Conservation (phyloP, 2,329 filamentous ascomycete genomes). For the Apiospora phragmitis region DNA sequence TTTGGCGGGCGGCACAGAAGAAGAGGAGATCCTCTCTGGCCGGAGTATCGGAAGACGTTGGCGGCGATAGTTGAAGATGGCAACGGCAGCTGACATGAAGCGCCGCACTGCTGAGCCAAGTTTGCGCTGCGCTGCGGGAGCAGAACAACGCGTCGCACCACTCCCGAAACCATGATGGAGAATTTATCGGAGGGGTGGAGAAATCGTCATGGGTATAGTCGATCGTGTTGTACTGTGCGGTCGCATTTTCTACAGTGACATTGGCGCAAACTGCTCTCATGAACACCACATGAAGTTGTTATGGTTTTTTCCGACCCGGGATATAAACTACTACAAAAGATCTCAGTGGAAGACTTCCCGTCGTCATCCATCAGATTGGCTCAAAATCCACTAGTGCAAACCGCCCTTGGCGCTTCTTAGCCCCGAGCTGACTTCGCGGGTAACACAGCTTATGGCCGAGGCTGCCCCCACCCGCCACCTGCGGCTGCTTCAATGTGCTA, state of each 20-base stretch:
- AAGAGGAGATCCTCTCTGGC: not conserved
- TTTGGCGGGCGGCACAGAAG: not conserved
- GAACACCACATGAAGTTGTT: not conserved
- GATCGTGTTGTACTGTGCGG: conserved; percentile 16
- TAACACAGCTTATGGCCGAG: not conserved
- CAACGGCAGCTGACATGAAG: not conserved
- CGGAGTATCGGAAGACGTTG: conserved; percentile 11
- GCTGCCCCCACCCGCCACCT: not conserved
- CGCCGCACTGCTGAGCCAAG: conserved; percentile 25
- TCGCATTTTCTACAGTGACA: conserved; percentile 19
- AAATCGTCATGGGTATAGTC: conserved; percentile 21
- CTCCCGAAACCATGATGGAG: conserved; percentile 49
- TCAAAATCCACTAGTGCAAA: conserved; percentile 1
- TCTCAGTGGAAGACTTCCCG: conserved; percentile 3
- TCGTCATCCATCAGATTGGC: conserved; percentile 9
- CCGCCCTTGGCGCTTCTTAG: not conserved
- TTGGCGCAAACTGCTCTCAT: not conserved
- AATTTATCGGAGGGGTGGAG: conserved; percentile 21
- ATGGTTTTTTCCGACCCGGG: not conserved
- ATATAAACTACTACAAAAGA: conserved; percentile 4
- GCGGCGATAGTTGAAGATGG: conserved; percentile 19
- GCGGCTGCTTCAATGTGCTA: not conserved
- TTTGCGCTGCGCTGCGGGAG: conserved; percentile 45
- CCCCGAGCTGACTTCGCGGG: not conserved
- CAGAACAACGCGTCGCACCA: conserved; percentile 48